Evolutionary conservation across 2,329 filamentous ascomycete genomes (phyloP), one percentile per base, ranked within the genome.

Genomic region (Chalaropsis thielavioides): DNA sequence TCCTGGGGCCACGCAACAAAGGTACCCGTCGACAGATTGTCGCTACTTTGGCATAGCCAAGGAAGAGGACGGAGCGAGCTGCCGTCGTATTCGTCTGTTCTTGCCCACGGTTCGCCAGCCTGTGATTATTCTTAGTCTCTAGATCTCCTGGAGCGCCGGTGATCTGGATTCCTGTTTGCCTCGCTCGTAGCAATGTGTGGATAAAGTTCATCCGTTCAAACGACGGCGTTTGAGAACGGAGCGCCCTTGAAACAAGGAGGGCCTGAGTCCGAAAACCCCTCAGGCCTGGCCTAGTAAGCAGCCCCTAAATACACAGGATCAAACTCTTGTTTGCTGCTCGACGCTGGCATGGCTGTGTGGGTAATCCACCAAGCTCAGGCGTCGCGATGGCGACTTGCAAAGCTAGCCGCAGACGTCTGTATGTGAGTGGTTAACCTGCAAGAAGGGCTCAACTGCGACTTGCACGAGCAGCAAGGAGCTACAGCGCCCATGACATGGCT

Each of bases 171-270:
- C 13, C 6, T 8, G 6, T 19, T 35, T 58, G 4, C 27, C 54
- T 19, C 13, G 11, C 35, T 17, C 2, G 31, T n/a, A 10, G 15
- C 17, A 13, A 58, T 58, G n/a, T 38, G 54, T 35, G 54, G 54
- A 19, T 46, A 35, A 58, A n/a, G 54, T 58, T 58, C 54, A n/a
- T 58, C 54, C 24, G 54, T 58, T 58, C 54, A 58, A n/a, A 58
- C 54, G 2, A 31, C 17, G 1, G 7, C n/a, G 54, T 58, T 58
- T 58, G 54, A 38, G 54, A 38, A 58, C 54, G 17, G 54, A 10
- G n/a, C 38, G 3, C n/a, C 27, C 27, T 35, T 58, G 54, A 58
- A 58, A 58, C 54, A 51, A 38, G 7, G 51, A 38, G 51, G 17
- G 2, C 54, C 38, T 38, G 5, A 17, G 8, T 7, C 43, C n/a